Base-by-base conservation (phyloP, 192 early-diverging fungal genomes). In the Entomortierella chlamydospora region DNA sequence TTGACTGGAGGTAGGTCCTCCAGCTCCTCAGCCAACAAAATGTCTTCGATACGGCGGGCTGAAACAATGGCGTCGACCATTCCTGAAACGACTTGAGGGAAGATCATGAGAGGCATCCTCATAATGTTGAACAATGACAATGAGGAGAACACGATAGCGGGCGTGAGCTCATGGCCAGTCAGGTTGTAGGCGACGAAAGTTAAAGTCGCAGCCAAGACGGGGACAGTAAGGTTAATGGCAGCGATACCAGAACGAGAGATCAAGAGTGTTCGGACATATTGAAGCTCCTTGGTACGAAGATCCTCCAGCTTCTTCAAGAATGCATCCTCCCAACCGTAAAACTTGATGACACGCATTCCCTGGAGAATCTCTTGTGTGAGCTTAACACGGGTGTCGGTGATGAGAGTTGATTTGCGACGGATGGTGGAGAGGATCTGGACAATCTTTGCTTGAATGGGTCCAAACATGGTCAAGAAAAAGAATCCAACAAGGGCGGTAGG, bases 91-190 rank as follows among this genome's bases (percentile, higher is more conserved):
- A 97, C 91, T 47, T 83, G 90, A 0, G 98, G 97, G 65, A 98
- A 93, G 37, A 93, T 88, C 53, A 87, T 68, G 31, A 98, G 82
- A 47, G 98, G 96, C 87, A 97, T 96, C 81, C 93, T 91, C 49
- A 98, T 84, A 52, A 97, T 83, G 82, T 97, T 97, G 90, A 99
- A 98, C n/a, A 99, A 84, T 1, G 95, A 86, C 47, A 99, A 83
- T 3, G 95, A 90, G 1, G 95, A 95, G 78, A 98, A 98, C 0
- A 94, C 91, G 55, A 93, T 61, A 60, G 85, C 85, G 23, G 90
- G 81, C 1, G 89, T 91, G 34, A 97, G 83, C 17, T 85, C 86
- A 17, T 83, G 51, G n/a, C 85, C 85, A 0, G 82, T 43, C 86
- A 59, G 11, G 28, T 63, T 54, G 84, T 84, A 83, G 77, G 84